Percentiles rank a stretch among this genome's conserved stretches.
phyloP scores from a whole-genome alignment of 2,329 filamentous ascomycete species.

The Tympanopsis confertula region DNA sequence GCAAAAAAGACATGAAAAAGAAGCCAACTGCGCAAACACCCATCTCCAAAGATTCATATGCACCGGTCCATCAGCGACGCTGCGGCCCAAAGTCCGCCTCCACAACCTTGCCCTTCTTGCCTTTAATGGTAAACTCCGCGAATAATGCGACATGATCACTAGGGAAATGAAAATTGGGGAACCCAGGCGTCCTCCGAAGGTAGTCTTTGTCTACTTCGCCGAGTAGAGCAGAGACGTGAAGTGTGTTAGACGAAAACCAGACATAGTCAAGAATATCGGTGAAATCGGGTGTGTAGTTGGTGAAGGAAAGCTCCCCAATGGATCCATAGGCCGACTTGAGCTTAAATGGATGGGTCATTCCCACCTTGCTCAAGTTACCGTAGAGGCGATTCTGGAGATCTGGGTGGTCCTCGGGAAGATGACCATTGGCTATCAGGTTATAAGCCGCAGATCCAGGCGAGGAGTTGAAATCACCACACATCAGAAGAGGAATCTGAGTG shows the following conservation, averaged over 20 bases:
- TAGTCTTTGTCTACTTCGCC: slow-evolving; percentile 64
- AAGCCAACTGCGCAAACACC: background rate
- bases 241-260: slow-evolving; percentile 43
- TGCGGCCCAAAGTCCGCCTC: slow-evolving; percentile 18
- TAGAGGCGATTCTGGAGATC: slow-evolving; percentile 52
- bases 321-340: slow-evolving; percentile 54
- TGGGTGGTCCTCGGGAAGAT: slow-evolving; percentile 41
- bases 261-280: slow-evolving; percentile 57
- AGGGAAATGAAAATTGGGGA: slow-evolving; percentile 66
- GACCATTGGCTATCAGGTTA: slow-evolving; percentile 50
- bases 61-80: background rate
- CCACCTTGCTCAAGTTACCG: slow-evolving; percentile 52
- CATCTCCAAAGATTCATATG: background rate
- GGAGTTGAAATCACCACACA: slow-evolving; percentile 62
- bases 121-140: slow-evolving; percentile 60
- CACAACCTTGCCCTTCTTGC: slow-evolving; percentile 40
- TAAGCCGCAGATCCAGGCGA: slow-evolving; percentile 51
- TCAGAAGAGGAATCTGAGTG: slow-evolving; percentile 49
- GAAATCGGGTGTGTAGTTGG: slow-evolving; percentile 58
- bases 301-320: slow-evolving; percentile 53
- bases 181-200: slow-evolving; percentile 58
- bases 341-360: slow-evolving; percentile 57
- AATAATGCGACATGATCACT: slow-evolving; percentile 62
- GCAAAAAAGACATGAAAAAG: background rate
- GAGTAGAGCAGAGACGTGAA: slow-evolving; percentile 55